phyloP scores from a whole-genome alignment of 345 rosid genomes.

The Dimocarpus longan region DNA sequence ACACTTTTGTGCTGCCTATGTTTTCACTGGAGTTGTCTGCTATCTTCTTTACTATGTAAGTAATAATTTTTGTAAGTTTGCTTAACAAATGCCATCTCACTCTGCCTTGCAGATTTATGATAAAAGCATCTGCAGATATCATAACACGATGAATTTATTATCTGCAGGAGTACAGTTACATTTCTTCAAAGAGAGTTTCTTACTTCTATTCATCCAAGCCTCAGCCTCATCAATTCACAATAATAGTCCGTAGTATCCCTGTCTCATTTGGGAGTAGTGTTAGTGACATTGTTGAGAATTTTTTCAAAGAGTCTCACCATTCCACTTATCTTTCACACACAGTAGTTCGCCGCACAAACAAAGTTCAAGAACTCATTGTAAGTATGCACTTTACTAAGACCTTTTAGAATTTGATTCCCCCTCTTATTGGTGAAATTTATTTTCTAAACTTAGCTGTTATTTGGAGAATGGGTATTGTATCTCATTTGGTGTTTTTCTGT shows the following conservation, averaged over 20 bases:
- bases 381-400: constrained; percentile 26
- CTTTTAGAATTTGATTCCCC: constrained; percentile 5
- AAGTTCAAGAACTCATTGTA: constrained; percentile 68
- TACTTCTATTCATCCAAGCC: constrained; percentile 74
- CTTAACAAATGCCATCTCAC: constrained; percentile 12
- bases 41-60: constrained; percentile 83
- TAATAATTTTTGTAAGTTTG: constrained; percentile 9
- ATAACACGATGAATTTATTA: constrained; percentile 13
- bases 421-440: background rate
- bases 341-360: constrained; percentile 62
- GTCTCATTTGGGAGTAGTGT: constrained; percentile 47
- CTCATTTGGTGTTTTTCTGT: background rate
- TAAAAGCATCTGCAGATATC: constrained; percentile 16
- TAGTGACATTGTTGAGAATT: constrained; percentile 68
- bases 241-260: constrained; percentile 78
- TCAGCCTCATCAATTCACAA: constrained; percentile 72
- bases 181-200: constrained; percentile 63
- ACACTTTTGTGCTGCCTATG: constrained; percentile 87
- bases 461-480: background rate
- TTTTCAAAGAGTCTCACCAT: constrained; percentile 84
- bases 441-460: background rate
- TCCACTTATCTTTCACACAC: constrained; percentile 75
- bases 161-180: constrained; percentile 69
- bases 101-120: constrained; percentile 11
- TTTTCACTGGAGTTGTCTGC: constrained; percentile 88